Percentiles rank a stretch among this genome's conserved stretches.
phyloP scores from a whole-genome alignment of 768 basidiomycete species.

The Macrocybe gigantea region DNA sequence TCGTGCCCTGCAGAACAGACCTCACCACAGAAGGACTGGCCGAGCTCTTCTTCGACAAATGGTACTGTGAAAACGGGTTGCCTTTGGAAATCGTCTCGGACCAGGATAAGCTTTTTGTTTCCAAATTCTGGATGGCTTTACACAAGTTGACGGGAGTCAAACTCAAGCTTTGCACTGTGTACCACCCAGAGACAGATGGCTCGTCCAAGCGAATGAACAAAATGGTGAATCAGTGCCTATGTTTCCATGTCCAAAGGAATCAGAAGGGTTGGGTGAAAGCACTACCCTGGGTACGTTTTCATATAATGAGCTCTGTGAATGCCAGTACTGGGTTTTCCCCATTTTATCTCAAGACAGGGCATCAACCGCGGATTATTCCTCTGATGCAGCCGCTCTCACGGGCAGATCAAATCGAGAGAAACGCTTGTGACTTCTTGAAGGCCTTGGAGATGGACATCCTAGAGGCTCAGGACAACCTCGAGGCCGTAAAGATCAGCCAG shows the following conservation, averaged over 20 bases:
- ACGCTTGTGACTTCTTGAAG: neutral
- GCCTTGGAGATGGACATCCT: neutral
- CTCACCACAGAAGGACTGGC: conserved; percentile 1
- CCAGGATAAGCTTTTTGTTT: neutral
- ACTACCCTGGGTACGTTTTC: neutral
- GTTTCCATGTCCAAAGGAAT: too few species aligned
- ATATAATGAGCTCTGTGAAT: neutral
- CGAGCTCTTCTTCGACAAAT: too few species aligned
- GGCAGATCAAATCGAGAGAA: too few species aligned
- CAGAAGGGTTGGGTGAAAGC: neutral
- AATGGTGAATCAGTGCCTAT: too few species aligned
- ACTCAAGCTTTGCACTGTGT: too few species aligned
- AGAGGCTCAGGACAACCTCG: too few species aligned
- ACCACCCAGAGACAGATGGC: too few species aligned
- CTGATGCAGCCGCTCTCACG: too few species aligned
- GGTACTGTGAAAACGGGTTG: too few species aligned
- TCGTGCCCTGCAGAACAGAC: neutral
- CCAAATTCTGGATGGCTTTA: neutral
- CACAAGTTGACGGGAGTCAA: neutral
- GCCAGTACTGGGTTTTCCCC: neutral
- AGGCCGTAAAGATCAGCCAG: neutral
- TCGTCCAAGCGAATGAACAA: too few species aligned
- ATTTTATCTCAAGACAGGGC: neutral
- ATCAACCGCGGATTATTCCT: neutral
- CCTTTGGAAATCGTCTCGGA: too few species aligned